These are phyloP conservation scores for Chalaropsis thielavioides DNA, from an alignment of 2,329 filamentous ascomycete genomes.

Conservation along the genomic window DNA sequence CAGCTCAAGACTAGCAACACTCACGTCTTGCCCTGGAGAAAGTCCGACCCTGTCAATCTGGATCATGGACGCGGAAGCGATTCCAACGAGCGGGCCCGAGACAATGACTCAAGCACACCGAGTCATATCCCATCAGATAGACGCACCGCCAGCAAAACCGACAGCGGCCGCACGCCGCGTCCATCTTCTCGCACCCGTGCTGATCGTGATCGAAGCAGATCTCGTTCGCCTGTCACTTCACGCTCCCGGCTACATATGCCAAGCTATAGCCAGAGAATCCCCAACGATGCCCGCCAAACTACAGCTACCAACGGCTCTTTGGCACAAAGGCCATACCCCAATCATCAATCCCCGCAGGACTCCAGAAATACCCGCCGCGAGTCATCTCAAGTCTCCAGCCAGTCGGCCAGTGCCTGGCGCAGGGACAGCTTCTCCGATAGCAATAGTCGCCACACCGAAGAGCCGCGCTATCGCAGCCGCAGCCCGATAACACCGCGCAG, in stretches of 20 bases:
- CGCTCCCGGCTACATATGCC: background rate
- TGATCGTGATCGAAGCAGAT: background rate
- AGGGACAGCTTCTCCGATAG: background rate
- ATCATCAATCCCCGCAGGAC: background rate
- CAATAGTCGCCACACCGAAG: background rate
- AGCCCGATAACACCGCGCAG: background rate
- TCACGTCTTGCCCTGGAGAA: background rate
- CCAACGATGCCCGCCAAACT: background rate
- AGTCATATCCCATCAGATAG: background rate
- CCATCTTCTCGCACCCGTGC: background rate
- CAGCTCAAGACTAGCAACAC: background rate
- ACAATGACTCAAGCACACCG: background rate
- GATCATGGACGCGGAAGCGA: background rate
- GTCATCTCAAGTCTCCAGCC: background rate
- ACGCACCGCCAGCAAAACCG: background rate
- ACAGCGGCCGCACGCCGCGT: background rate
- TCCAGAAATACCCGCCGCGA: background rate
- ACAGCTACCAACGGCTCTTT: background rate
- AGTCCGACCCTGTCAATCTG: background rate
- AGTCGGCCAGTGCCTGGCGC: background rate
- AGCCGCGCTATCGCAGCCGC: background rate
- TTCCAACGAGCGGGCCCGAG: background rate
- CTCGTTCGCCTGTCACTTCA: background rate
- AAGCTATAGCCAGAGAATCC: background rate
- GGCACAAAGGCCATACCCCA: background rate